Evolutionary conservation across 495 filamentous ascomycete genomes (phyloP), one percentile per base, ranked within the genome.

Genomic region (Xylaria flabelliformis): DNA sequence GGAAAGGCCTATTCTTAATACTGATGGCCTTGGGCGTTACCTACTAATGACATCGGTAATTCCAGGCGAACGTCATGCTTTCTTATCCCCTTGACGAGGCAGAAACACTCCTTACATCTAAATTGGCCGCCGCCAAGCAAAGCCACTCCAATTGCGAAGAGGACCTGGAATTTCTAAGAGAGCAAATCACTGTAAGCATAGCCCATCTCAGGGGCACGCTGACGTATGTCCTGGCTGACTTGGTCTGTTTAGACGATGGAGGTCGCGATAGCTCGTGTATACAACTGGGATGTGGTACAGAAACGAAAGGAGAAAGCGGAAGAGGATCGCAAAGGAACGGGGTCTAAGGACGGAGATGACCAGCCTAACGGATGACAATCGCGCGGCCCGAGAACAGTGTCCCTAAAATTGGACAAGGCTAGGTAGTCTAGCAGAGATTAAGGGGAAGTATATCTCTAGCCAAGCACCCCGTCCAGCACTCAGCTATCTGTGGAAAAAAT

Each of bases 201-300:
- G 19, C 53, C 58, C 70, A 67, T 44, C 19, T 15, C 29, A 3
- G 42, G n/a, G 10, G 53, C 21, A 36, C 7, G 42, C 7, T 24
- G 29, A 67, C 34, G 34, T 39, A 61, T 26, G 32, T 39, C 42
- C 19, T 9, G 71, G 44, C 50, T 42, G 51, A 56, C 80, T 85
- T 64, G 85, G 71, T 26, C 19, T 21, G 41, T 75, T 21, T 74
- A 97, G 93, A 99, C 96, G 0, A 88, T 99, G 82, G 96, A 99
- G 82, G 96, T 99, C 50, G 96, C 96, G 15, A 94, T 94, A 21
- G 96, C 96, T 26, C 86, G 97, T 69, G 93, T 99, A n/a, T 99
- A 98, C 80, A 99, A 99, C 80, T 98, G 95, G 93, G 96, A 99
- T 78, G 93, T 99, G 8, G 93, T 93, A 44, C 90, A 97, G 86